Percentiles rank a stretch among this genome's conserved stretches.
These are phyloP conservation scores for Mycocentrospora acerina DNA, from an alignment of 2,329 filamentous ascomycete species.

Conservation along the genomic window DNA sequence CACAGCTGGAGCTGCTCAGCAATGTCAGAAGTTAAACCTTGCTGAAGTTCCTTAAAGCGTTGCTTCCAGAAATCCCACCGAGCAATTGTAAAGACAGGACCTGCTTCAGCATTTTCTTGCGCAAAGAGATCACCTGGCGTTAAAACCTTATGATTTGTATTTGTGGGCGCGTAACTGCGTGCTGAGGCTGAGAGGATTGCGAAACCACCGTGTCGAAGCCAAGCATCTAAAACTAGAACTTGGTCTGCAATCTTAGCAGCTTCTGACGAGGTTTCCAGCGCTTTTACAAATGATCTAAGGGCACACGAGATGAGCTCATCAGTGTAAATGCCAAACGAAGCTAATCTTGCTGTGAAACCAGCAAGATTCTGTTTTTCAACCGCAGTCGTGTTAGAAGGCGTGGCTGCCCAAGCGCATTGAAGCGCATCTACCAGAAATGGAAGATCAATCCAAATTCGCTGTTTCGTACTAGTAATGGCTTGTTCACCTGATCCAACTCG, in stretches of 20 bases:
- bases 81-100: not conserved
- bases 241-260: not conserved
- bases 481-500: not conserved
- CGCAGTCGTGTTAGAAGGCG: not conserved
- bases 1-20: not conserved
- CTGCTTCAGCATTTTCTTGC: not conserved
- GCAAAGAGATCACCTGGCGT: not conserved
- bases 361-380: not conserved
- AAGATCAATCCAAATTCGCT: not conserved
- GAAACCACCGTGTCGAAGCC: not conserved
- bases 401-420: not conserved
- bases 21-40: not conserved
- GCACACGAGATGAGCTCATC: not conserved
- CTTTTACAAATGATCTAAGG: not conserved
- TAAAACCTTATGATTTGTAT: not conserved
- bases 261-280: not conserved
- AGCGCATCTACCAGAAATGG: not conserved
- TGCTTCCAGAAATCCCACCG: not conserved
- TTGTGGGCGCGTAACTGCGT: not conserved
- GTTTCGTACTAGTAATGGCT: not conserved
- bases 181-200: not conserved
- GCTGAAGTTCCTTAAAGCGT: not conserved
- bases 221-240: not conserved
- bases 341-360: not conserved
- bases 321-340: not conserved